A percentile compares a stretch with the other conserved stretches of the same genome.
These are phyloP conservation scores for Ceratobasidium sp. DNA, from an alignment of 1,284 basidiomycete species.

Conservation along the genomic window DNA sequence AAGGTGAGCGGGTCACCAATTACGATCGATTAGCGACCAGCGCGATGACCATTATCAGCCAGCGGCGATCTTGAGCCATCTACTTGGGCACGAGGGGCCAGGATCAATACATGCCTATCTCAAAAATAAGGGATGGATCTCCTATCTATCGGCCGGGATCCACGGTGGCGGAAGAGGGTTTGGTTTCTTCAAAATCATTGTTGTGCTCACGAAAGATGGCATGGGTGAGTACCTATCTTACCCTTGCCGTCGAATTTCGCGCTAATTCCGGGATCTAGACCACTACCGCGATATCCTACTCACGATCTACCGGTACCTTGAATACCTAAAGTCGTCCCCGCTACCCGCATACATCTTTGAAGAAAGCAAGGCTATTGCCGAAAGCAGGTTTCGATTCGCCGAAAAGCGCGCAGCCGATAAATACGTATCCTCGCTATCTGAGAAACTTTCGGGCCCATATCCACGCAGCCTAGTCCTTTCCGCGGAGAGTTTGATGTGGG, in stretches of 20 bases:
- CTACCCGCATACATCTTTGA: slow-evolving; percentile 78
- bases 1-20: slow-evolving; percentile 57
- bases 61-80: slow-evolving; percentile 79
- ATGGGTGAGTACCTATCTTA: slow-evolving; percentile 64
- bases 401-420: slow-evolving; percentile 83
- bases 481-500: slow-evolving; percentile 75
- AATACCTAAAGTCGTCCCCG: slow-evolving; percentile 72
- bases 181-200: slow-evolving; percentile 85
- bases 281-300: slow-evolving; percentile 79
- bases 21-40: background rate
- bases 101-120: slow-evolving; percentile 93
- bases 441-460: slow-evolving; percentile 78
- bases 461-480: slow-evolving; percentile 82
- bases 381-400: slow-evolving; percentile 85
- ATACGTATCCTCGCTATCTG: slow-evolving; percentile 81
- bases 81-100: slow-evolving; percentile 95
- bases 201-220: slow-evolving; percentile 85
- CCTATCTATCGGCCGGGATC: slow-evolving; percentile 73
- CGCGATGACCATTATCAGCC: slow-evolving; percentile 56
- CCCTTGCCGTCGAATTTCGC: background rate
- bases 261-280: slow-evolving; percentile 53
- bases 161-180: slow-evolving; percentile 80
- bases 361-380: slow-evolving; percentile 78
- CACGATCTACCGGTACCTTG: slow-evolving; percentile 86
- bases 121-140: slow-evolving; percentile 92